Conservation (phyloP, 1,139 yeast genomes). For the Diutina rugosa region DNA sequence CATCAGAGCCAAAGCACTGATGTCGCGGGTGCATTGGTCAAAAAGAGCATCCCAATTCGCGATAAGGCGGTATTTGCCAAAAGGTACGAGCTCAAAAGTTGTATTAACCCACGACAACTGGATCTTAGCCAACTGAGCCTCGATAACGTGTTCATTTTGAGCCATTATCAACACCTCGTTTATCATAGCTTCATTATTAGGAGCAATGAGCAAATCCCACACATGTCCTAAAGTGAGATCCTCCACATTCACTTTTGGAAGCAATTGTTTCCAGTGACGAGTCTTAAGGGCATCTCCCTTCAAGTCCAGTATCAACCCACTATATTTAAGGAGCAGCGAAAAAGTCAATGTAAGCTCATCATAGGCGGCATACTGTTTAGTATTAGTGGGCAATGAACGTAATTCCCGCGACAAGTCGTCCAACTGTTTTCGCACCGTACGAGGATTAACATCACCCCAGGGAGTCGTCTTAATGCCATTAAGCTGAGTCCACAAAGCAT, state of each 20-base stretch:
- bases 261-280: slow-evolving; percentile 5
- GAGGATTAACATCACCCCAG: background rate
- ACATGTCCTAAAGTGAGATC: slow-evolving; percentile 44
- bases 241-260: background rate
- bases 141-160: slow-evolving; percentile 58
- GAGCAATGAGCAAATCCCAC: slow-evolving; percentile 38
- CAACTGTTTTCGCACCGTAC: background rate
- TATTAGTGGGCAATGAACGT: background rate
- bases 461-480: background rate
- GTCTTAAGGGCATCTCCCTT: background rate
- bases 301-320: slow-evolving; percentile 6
- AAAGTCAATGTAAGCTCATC: slow-evolving; percentile 33
- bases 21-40: slow-evolving; percentile 46
- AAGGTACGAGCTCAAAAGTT: slow-evolving; percentile 43
- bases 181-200: slow-evolving; percentile 31
- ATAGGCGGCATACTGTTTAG: background rate
- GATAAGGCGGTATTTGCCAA: slow-evolving; percentile 42
- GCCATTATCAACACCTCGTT: slow-evolving; percentile 50
- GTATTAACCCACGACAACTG: slow-evolving; percentile 33
- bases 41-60: slow-evolving; percentile 59
- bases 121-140: slow-evolving; percentile 38
- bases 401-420: background rate
- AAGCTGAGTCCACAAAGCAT: slow-evolving; percentile 13
- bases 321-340: slow-evolving; percentile 29
- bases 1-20: slow-evolving; percentile 58